phyloP scores from a whole-genome alignment of 208 protist genomes.

The Leishmania mexicana region DNA sequence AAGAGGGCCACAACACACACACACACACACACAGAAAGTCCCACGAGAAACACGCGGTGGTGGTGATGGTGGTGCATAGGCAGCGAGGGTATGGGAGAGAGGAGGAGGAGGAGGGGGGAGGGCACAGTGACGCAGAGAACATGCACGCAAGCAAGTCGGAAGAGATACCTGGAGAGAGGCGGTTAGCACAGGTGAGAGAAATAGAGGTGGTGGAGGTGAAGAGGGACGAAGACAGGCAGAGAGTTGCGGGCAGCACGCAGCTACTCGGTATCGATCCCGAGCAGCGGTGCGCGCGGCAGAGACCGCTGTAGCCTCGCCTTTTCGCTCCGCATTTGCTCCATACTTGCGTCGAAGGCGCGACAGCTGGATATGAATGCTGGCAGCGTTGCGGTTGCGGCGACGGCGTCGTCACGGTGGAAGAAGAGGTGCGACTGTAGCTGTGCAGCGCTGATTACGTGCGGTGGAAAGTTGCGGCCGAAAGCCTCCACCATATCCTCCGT shows the following conservation, averaged over 20 bases:
- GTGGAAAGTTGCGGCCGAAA: constrained; percentile 49
- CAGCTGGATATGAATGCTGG: constrained; percentile 45
- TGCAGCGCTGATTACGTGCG: constrained; percentile 75
- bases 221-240: not conserved
- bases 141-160: not conserved
- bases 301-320: constrained; percentile 40
- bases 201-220: not conserved
- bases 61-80: not conserved
- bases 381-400: constrained; percentile 47
- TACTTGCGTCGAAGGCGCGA: constrained; percentile 52
- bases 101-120: too few species aligned
- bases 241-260: too few species aligned
- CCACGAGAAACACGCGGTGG: not conserved
- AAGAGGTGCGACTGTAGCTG: constrained; percentile 95
- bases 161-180: not conserved
- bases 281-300: constrained; percentile 33
- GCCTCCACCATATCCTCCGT: constrained; percentile 30
- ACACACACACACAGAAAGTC: not conserved
- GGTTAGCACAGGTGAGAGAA: not conserved
- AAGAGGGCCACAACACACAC: not conserved
- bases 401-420: constrained; percentile 78
- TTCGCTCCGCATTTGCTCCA: constrained; percentile 49
- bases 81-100: not conserved
- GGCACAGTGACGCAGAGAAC: not conserved
- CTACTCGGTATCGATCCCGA: constrained; percentile 18